Evolutionary conservation across 2,329 filamentous ascomycete species (phyloP).

Genomic region (Trichophyton simii): DNA sequence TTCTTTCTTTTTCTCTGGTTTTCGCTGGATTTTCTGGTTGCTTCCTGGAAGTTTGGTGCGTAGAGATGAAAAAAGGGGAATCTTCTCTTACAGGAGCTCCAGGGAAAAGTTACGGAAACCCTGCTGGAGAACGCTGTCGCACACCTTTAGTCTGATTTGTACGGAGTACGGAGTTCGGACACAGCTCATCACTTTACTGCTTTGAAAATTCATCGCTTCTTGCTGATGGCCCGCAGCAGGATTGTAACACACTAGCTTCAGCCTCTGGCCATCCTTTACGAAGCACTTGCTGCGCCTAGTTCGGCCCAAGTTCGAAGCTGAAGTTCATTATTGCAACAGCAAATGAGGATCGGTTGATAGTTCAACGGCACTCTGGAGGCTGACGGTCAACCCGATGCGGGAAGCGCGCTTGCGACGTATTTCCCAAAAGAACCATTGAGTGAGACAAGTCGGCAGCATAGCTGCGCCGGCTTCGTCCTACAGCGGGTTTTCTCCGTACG

Average conservation of each 20-base stretch:
- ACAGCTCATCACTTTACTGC: neutral
- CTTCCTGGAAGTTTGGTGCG: neutral
- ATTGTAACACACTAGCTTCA: no score
- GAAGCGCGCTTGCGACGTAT: constrained; percentile 1
- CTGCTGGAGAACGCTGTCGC: no score
- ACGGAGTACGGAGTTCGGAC: neutral
- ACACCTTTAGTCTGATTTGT: no score
- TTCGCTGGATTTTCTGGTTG: neutral
- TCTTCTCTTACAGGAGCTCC: no score
- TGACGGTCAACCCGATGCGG: neutral
- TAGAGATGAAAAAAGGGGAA: no score
- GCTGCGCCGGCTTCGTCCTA: neutral
- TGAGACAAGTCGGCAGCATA: neutral
- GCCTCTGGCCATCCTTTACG: neutral
- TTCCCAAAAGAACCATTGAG: neutral
- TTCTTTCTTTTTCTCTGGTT: neutral
- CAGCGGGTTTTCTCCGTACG: neutral
- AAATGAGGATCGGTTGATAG: neutral
- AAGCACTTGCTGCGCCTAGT: neutral
- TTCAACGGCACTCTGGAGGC: neutral
- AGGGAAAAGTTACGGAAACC: no score
- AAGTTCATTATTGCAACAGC: neutral
- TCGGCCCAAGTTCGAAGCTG: neutral
- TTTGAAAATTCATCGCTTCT: neutral
- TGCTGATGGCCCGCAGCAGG: neutral